Base-by-base conservation (phyloP, 352 stramenopile genomes). In the Hyaloperonospora arabidopsidis region DNA sequence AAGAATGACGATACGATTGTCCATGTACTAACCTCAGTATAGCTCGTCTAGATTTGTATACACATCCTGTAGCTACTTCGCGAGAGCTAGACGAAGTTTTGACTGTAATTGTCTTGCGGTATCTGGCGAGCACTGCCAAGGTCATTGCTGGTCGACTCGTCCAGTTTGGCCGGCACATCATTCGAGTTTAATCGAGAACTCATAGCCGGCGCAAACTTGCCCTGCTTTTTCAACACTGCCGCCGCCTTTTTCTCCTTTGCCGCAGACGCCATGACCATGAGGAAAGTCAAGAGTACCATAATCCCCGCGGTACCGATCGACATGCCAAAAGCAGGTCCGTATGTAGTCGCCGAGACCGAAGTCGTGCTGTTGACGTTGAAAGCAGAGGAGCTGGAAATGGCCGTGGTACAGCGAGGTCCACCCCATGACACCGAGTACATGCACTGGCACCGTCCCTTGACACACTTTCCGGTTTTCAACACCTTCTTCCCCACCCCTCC, bases 371-470 rank as follows among this genome's bases (percentile, higher is more conserved):
- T 63, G 0, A 15, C 22, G 3, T 54, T 61, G 0, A 54, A 52
- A 4, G 52, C 53, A 25, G 51, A 35, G 0, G 53, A 63, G 17
- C 67, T 41, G 5, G 63, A 63, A 10, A 78, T 48, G 1, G 71
- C 70, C 1, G 56, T 67, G 6, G 69, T 86, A 36, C 73, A 88
- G 0, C 78, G 74, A 5, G 78, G 75, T 5, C 76, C 78, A 10
- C 70, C 70, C 76, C 79, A 89, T 3, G 74, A 79, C 3, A 65
- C 47, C 14, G 64, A 59, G 8, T 53, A 68, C 18, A 48, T 59
- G 44, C 80, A 89, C 11, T 59, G 45, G 48, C 80, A 91, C 1
- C 76, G 72, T 13, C 61, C 66, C 13, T 83, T 77, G 11, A 74
- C 65, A 40, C 79, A 89, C 8, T 49, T 70, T 19, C 78, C 76